Conservation (phyloP, 2,329 filamentous ascomycete species). For the Tolypocladium paradoxum region DNA sequence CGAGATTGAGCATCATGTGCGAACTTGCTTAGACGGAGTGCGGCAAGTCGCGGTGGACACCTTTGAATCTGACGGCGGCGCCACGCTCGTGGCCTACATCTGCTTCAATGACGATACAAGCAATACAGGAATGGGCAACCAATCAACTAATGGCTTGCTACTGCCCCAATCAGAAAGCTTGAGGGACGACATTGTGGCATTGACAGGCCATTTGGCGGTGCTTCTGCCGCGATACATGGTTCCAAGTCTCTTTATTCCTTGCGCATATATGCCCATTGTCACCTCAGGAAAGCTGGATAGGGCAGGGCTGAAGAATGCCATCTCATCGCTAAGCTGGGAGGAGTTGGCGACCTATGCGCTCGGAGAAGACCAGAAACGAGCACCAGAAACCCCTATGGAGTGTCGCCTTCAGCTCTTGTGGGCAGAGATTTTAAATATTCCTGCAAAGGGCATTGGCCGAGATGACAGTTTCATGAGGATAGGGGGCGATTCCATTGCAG, state of each 20-base stretch:
- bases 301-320: neutral
- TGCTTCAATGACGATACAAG: constrained; percentile 4
- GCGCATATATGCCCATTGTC: constrained; percentile 5
- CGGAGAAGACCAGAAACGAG: neutral
- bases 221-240: constrained; percentile 7
- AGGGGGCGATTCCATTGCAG: constrained; percentile 15
- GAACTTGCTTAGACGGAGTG: constrained; percentile 1
- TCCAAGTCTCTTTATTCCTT: constrained; percentile 3
- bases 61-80: constrained; percentile 1
- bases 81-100: constrained; percentile 3
- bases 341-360: neutral
- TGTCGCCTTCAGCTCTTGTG: constrained; percentile 1
- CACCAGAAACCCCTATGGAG: constrained; percentile 3
- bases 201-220: neutral
- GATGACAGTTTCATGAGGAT: constrained; percentile 15
- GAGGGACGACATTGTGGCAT: neutral
- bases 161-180: neutral
- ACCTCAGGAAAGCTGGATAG: constrained; percentile 5
- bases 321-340: neutral
- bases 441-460: constrained; percentile 15
- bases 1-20: constrained; percentile 9
- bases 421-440: constrained; percentile 1
- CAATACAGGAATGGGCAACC: neutral
- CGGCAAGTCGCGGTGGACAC: constrained; percentile 4
- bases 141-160: neutral